phyloP scores from a whole-genome alignment of 345 rosid genomes.

The Sapria himalayana region DNA sequence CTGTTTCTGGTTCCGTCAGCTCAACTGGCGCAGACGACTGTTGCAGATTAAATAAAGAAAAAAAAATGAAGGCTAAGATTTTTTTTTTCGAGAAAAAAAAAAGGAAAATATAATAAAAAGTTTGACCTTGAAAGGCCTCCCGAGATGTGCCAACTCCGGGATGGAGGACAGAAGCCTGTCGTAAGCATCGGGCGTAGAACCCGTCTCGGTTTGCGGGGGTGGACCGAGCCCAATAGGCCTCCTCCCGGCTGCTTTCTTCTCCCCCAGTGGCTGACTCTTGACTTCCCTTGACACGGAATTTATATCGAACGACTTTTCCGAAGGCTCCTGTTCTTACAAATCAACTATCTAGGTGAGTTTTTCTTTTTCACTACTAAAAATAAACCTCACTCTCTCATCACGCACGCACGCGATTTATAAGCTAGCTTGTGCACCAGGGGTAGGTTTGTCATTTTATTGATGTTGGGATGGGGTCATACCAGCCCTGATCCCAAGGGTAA shows the following conservation, averaged over 20 bases:
- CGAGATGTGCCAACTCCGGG: conserved; percentile 59
- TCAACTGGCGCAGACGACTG: conserved; percentile 87
- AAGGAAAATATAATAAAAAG: not conserved
- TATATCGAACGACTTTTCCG: conserved; percentile 68
- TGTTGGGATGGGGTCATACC: too few relatives aligned
- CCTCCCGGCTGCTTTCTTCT: conserved; percentile 83
- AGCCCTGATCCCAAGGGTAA: too few relatives aligned
- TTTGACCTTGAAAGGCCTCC: conserved; percentile 95
- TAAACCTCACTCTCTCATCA: too few relatives aligned
- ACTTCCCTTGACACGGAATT: conserved; percentile 73
- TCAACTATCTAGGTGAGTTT: too few relatives aligned
- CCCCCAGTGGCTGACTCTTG: conserved; percentile 67
- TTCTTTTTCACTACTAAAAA: too few relatives aligned
- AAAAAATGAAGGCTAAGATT: conserved; percentile 1
- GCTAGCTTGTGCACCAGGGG: too few relatives aligned
- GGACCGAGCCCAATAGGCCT: conserved; percentile 78
- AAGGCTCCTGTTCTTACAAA: conserved; percentile 37
- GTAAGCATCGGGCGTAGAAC: conserved; percentile 57
- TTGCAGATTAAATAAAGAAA: conserved; percentile 7
- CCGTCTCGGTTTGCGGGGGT: conserved; percentile 35
- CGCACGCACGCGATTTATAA: too few relatives aligned
- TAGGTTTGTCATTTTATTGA: too few relatives aligned
- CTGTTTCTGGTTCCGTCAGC: conserved; percentile 95
- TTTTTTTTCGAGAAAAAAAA: conserved; percentile 2
- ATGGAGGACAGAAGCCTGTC: conserved; percentile 69